phyloP scores from a whole-genome alignment of 345 rosid genomes.

The Cardamine occulta region DNA sequence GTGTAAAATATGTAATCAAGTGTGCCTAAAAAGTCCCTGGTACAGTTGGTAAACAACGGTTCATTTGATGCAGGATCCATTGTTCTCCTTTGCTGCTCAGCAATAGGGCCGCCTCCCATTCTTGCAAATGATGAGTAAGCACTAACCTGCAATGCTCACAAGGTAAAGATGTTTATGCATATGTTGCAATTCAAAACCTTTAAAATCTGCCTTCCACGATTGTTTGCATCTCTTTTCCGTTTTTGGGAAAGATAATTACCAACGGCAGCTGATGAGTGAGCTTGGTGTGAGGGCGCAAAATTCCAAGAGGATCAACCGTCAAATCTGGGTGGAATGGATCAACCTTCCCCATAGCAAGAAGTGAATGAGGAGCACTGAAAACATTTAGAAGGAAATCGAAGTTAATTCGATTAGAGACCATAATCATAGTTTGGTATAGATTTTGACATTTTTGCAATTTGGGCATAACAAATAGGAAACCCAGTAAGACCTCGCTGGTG shows the following conservation, averaged over 20 bases:
- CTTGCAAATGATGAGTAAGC: constrained; percentile 96
- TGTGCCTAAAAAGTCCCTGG: constrained; percentile 92
- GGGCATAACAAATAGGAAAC: constrained; percentile 18
- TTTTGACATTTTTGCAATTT: constrained; percentile 19
- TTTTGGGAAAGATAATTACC: constrained; percentile 52
- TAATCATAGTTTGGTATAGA: not conserved
- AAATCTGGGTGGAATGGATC: constrained; percentile 83
- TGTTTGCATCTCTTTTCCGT: not conserved
- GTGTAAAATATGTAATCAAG: constrained; percentile 96
- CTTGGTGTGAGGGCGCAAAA: constrained; percentile 84
- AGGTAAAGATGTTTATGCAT: constrained; percentile 11
- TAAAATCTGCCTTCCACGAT: not conserved
- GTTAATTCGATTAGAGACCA: constrained; percentile 16
- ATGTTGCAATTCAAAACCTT: not conserved
- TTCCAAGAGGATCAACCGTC: constrained; percentile 78
- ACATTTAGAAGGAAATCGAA: constrained; percentile 37
- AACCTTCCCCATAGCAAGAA: constrained; percentile 95
- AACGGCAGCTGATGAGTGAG: constrained; percentile 89
- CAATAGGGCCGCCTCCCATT: constrained; percentile 56
- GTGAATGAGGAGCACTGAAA: constrained; percentile 90
- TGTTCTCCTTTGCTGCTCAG: constrained; percentile 84
- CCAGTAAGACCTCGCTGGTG: constrained; percentile 75
- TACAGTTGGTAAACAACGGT: constrained; percentile 94
- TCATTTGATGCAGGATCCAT: constrained; percentile 88
- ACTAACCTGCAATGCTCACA: constrained; percentile 72